These are phyloP conservation scores for Eucalyptus cladocalyx DNA, from an alignment of 345 rosid genomes.

Conservation along the genomic window DNA sequence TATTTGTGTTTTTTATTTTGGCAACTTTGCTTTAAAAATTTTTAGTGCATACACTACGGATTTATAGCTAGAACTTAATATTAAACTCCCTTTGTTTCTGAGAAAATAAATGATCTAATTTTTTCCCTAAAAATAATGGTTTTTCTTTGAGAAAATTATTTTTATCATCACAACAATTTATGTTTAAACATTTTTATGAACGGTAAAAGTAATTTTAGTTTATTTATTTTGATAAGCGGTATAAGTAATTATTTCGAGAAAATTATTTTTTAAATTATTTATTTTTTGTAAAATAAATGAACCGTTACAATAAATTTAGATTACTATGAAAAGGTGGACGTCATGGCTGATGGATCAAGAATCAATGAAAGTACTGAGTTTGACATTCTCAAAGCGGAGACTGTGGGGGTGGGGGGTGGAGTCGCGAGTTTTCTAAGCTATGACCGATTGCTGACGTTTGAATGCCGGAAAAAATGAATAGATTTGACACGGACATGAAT, in stretches of 20 bases:
- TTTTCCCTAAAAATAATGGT: not conserved
- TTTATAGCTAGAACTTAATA: not conserved
- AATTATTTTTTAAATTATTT: not conserved
- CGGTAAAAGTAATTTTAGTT: accelerated
- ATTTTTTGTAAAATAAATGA: accelerated
- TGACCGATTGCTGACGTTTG: not conserved
- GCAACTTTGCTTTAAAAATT: not conserved
- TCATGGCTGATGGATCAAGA: not conserved
- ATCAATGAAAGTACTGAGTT: not conserved
- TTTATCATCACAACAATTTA: accelerated
- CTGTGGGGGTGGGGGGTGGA: too few relatives aligned
- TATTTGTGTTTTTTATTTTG: not conserved
- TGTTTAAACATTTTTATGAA: not conserved
- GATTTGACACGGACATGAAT: not conserved
- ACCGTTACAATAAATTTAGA: not conserved
- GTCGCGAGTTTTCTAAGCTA: not conserved
- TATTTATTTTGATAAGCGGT: not conserved
- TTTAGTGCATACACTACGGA: not conserved
- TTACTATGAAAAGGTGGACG: not conserved
- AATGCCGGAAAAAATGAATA: not conserved
- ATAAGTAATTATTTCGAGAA: too few relatives aligned
- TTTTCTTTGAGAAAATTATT: too few relatives aligned
- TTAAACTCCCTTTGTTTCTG: accelerated
- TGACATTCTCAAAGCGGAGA: not conserved
- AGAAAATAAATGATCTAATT: not conserved